These are phyloP conservation scores for Heteromeles arbutifolia DNA, from an alignment of 306 rosid species.

Conservation along the genomic window DNA sequence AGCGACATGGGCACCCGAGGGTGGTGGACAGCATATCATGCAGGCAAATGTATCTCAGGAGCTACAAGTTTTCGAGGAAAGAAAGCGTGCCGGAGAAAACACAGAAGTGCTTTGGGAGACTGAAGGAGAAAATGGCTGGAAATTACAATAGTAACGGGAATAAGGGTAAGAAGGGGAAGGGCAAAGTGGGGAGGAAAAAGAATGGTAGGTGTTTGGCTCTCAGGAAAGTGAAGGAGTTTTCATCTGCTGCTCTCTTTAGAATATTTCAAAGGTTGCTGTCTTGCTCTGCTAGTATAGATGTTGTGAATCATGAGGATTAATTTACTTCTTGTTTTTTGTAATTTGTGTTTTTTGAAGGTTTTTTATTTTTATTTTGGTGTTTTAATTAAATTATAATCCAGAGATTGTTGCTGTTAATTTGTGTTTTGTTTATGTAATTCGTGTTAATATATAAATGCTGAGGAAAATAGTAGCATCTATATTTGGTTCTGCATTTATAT, in stretches of 20 bases:
- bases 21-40: constrained; percentile 86
- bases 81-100: constrained; percentile 65
- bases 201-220: constrained; percentile 56
- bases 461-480: background rate
- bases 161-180: background rate
- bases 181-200: constrained; percentile 7
- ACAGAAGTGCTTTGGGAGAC: constrained; percentile 60
- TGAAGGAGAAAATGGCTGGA: constrained; percentile 43
- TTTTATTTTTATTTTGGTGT: background rate
- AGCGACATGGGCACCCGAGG: constrained; percentile 38
- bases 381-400: constrained; percentile 15
- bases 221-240: constrained; percentile 55
- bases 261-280: constrained; percentile 63
- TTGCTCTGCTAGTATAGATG: constrained; percentile 66
- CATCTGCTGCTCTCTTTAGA: constrained; percentile 42
- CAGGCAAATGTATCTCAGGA: constrained; percentile 78
- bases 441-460: background rate
- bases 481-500: background rate
- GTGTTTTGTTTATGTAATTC: background rate
- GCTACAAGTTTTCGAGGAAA: constrained; percentile 74
- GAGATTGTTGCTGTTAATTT: background rate
- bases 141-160: background rate
- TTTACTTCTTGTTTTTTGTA: background rate
- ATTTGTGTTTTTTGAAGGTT: background rate
- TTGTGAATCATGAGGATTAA: constrained; percentile 28